These are phyloP conservation scores for Inonotus hispidus DNA, from an alignment of 1,284 basidiomycete species.

Conservation along the genomic window DNA sequence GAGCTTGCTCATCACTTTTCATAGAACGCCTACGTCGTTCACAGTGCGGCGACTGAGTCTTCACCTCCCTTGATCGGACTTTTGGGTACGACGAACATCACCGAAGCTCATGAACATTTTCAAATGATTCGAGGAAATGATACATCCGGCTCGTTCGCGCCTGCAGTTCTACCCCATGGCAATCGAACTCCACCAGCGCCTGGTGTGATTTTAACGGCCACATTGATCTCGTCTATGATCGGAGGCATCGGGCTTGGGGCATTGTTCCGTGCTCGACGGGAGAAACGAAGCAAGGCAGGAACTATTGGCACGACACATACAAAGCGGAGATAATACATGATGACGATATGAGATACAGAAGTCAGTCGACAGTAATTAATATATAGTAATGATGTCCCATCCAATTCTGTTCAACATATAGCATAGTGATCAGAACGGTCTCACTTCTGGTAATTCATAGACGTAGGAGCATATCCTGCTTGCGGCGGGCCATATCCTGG, in stretches of 20 bases:
- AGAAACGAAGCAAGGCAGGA: constrained; percentile 5
- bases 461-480: constrained; percentile 9
- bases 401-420: neutral
- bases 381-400: neutral
- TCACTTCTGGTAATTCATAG: constrained; percentile 14
- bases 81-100: constrained; percentile 39
- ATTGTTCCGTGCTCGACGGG: constrained; percentile 15
- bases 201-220: constrained; percentile 1
- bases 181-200: neutral
- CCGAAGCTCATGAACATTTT: constrained; percentile 36
- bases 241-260: constrained; percentile 8
- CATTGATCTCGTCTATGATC: constrained; percentile 9
- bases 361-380: neutral
- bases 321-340: constrained; percentile 1
- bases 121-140: constrained; percentile 41
- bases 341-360: neutral
- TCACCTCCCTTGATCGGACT: constrained; percentile 45
- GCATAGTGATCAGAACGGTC: neutral
- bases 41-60: constrained; percentile 38
- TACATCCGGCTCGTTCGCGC: constrained; percentile 23
- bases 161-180: constrained; percentile 16
- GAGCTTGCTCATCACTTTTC: neutral
- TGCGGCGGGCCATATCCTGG: neutral
- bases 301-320: constrained; percentile 1
- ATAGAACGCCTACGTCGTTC: constrained; percentile 51